Conservation (phyloP, 202 grass and related monocot species). For the Sporobolus alterniflorus region DNA sequence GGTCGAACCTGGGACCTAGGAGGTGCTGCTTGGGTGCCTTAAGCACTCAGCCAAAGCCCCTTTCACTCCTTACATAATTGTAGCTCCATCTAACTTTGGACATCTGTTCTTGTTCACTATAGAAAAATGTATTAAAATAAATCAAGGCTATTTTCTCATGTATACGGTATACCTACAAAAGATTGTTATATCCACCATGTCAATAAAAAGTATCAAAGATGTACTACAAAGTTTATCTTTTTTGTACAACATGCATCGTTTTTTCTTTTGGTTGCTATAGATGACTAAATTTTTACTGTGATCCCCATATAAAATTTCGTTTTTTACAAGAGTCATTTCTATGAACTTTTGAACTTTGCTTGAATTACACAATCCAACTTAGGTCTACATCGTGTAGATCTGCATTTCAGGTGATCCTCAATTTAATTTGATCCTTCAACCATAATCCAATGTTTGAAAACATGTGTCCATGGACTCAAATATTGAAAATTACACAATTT, state of each 20-base stretch:
- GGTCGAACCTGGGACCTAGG: too few relatives aligned
- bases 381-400: neutral
- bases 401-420: neutral
- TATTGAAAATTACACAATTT: too few relatives aligned
- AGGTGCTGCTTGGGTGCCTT: too few relatives aligned
- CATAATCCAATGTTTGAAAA: neutral
- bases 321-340: neutral
- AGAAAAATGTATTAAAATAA: neutral
- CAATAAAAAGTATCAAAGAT: neutral
- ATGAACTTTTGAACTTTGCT: neutral
- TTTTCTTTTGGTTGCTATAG: neutral
- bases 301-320: neutral
- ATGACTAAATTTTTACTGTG: neutral
- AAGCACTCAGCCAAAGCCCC: too few relatives aligned
- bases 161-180: neutral
- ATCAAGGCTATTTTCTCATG: neutral
- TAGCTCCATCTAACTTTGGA: neutral
- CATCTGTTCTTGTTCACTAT: neutral
- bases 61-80: too few relatives aligned
- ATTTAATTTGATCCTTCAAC: slow-evolving; percentile 17
- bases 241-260: neutral
- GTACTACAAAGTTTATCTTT: neutral
- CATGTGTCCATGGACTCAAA: neutral
- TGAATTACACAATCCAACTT: neutral
- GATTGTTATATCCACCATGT: neutral